phyloP scores from a whole-genome alignment of 2,329 filamentous ascomycete genomes.

The Aspergillus chevalieri region DNA sequence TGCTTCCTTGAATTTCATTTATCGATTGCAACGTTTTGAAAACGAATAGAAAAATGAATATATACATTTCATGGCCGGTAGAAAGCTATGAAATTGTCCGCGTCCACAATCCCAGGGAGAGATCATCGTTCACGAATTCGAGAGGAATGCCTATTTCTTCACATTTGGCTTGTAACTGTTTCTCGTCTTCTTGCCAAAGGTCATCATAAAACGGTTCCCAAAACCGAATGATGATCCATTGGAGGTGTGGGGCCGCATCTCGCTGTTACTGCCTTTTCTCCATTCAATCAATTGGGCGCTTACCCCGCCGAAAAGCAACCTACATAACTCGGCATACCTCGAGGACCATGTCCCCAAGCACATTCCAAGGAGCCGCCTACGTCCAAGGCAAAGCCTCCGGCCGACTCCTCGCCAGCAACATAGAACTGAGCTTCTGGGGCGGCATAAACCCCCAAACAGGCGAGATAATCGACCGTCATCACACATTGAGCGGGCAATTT shows the following conservation, averaged over 20 bases:
- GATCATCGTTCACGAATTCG: not conserved
- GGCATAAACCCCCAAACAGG: conserved; percentile 39
- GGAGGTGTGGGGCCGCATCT: not conserved
- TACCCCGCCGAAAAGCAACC: no score
- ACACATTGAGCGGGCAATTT: conserved; percentile 32
- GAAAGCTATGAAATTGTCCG: not conserved
- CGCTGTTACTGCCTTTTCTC: not conserved
- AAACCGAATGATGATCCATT: not conserved
- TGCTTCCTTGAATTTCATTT: no score
- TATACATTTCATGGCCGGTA: not conserved
- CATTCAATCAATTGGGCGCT: no score
- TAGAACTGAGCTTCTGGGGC: conserved; percentile 43
- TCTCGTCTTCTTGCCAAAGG: not conserved
- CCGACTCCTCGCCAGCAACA: conserved; percentile 20
- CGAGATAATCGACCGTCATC: conserved; percentile 40
- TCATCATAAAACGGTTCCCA: not conserved
- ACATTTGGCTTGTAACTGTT: not conserved
- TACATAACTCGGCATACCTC: no score
- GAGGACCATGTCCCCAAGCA: no score
- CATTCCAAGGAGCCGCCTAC: not conserved
- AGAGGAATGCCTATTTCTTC: not conserved
- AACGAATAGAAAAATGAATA: not conserved
- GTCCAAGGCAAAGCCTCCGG: conserved; percentile 18
- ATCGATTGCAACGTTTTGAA: not conserved
- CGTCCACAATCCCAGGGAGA: not conserved